A percentile compares a stretch with the other conserved stretches of the same genome.
phyloP scores from a whole-genome alignment of 306 rosid genomes.

The Fragaria vesca region DNA sequence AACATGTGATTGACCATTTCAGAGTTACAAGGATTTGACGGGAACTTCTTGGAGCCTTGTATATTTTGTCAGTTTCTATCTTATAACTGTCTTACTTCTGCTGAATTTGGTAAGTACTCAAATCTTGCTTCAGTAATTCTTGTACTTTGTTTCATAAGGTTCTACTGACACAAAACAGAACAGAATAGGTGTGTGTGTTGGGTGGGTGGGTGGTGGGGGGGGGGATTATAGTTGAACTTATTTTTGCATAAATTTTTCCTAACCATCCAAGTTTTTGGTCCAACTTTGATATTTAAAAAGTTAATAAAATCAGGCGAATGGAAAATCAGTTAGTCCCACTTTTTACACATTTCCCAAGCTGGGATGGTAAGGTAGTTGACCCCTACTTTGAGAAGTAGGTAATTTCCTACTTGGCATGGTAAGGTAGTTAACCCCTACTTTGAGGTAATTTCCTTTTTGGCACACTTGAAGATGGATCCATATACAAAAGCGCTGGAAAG shows the following conservation, averaged over 20 bases:
- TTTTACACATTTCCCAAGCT: not conserved
- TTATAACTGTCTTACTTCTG: slow-evolving; percentile 77
- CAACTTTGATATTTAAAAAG: not conserved
- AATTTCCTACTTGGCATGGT: not conserved
- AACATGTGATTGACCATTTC: slow-evolving; percentile 38
- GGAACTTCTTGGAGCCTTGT: slow-evolving; percentile 68
- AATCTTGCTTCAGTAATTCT: slow-evolving; percentile 8
- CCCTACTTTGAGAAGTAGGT: not conserved
- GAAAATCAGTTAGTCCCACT: not conserved
- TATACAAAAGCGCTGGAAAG: not conserved
- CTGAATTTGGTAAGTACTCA: slow-evolving; percentile 70
- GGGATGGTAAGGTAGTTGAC: not conserved
- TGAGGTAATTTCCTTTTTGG: not conserved
- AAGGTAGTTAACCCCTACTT: not conserved
- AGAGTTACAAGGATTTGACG: slow-evolving; percentile 85
- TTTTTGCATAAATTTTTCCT: not conserved
- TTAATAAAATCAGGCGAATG: too few relatives aligned
- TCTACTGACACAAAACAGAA: not conserved
- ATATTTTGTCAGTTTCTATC: slow-evolving; percentile 88
- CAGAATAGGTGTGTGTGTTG: not conserved
- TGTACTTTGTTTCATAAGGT: not conserved
- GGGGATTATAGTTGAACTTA: not conserved
- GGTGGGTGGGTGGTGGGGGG: not conserved
- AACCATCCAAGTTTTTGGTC: not conserved
- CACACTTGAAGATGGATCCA: not conserved